phyloP scores from a whole-genome alignment of 116 monocot genomes.

The Zostera marina region DNA sequence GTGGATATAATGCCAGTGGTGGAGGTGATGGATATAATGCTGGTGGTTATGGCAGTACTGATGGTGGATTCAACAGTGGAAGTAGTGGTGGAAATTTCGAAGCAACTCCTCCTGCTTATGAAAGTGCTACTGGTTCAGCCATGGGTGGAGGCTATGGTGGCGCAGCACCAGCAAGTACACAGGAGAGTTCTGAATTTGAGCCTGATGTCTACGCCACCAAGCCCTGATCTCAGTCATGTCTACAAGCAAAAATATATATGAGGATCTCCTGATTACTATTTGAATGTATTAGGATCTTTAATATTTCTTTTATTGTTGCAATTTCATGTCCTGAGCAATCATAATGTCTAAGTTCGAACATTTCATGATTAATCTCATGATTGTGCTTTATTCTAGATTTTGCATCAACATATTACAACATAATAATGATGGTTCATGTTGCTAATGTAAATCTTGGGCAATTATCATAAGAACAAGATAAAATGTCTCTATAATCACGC shows the following conservation, averaged over 20 bases:
- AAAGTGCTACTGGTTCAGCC: background rate
- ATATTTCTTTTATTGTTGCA: too few relatives aligned
- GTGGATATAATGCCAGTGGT: background rate
- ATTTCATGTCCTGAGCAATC: too few relatives aligned
- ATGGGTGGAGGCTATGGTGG: background rate
- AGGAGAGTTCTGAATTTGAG: background rate
- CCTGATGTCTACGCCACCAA: background rate
- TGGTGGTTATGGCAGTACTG: background rate
- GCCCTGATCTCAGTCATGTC: too few relatives aligned
- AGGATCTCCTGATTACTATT: too few relatives aligned
- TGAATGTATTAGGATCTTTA: too few relatives aligned
- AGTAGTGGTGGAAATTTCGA: too few relatives aligned
- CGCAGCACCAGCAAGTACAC: too few relatives aligned
- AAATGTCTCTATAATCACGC: constrained; percentile 62
- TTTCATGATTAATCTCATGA: background rate
- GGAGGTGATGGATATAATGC: background rate
- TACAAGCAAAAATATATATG: too few relatives aligned
- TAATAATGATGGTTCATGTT: background rate
- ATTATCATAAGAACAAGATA: constrained; percentile 55
- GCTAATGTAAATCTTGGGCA: constrained; percentile 70
- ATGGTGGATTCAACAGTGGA: background rate
- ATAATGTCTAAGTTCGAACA: too few relatives aligned
- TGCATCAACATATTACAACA: background rate
- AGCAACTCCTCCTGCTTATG: too few relatives aligned
- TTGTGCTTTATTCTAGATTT: background rate